Conservation (phyloP, 495 filamentous ascomycete species). For the Aspergillus egyptiacus region DNA sequence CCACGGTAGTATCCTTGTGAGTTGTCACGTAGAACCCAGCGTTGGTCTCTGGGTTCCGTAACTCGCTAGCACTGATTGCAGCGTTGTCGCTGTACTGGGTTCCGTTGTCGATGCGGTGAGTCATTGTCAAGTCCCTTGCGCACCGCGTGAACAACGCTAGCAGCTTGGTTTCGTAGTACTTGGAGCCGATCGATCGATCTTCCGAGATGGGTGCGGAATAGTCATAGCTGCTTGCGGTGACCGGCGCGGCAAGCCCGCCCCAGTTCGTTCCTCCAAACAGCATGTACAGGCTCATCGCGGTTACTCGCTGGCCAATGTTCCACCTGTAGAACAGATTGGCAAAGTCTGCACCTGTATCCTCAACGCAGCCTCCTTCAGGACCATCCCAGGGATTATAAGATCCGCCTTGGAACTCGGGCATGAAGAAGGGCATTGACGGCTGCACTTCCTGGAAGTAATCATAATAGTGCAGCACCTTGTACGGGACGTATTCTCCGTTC, state of each 20-base stretch:
- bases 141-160: conserved; percentile 50
- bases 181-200: conserved; percentile 49
- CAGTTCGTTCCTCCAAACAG: conserved; percentile 57
- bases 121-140: conserved; percentile 47
- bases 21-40: conserved; percentile 52
- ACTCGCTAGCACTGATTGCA: conserved; percentile 40
- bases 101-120: conserved; percentile 51
- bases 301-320: conserved; percentile 50
- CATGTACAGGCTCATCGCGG: conserved; percentile 53
- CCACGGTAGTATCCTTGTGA: conserved; percentile 43
- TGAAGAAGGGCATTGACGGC: conserved; percentile 50
- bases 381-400: conserved; percentile 58
- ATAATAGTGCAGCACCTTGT: conserved; percentile 46
- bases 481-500: conserved; percentile 50
- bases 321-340: conserved; percentile 57
- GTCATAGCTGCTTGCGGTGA: conserved; percentile 50
- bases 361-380: conserved; percentile 47
- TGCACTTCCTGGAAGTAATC: conserved; percentile 50
- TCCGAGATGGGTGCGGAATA: conserved; percentile 57
- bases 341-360: conserved; percentile 43
- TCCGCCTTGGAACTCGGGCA: conserved; percentile 62
- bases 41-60: conserved; percentile 51
- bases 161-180: conserved; percentile 57
- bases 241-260: conserved; percentile 45
- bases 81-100: conserved; percentile 50